Evolutionary conservation across 1,284 basidiomycete species (phyloP).

Genomic region (Ceratobasidium theobromae): DNA sequence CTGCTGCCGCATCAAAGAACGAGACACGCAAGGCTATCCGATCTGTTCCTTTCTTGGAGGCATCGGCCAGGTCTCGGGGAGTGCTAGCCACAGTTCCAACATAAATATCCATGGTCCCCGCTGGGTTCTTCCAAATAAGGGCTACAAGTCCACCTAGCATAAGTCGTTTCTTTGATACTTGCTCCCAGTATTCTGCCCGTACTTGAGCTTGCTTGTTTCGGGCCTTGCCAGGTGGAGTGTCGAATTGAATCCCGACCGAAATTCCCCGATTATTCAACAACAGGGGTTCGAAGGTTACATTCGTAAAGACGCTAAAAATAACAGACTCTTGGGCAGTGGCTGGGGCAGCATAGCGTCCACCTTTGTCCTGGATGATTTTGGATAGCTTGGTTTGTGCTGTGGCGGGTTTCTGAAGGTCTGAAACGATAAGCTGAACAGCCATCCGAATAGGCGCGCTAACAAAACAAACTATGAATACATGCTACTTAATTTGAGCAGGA

Average conservation of each 20-base stretch:
- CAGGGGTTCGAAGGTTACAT: constrained; percentile 47
- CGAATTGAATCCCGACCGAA: constrained; percentile 48
- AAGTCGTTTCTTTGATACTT: constrained; percentile 54
- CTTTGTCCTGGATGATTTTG: constrained; percentile 35
- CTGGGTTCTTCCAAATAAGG: constrained; percentile 47
- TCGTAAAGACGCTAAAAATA: constrained; percentile 61
- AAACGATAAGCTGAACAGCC: constrained; percentile 51
- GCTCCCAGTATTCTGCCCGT: constrained; percentile 55
- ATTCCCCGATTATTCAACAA: constrained; percentile 51
- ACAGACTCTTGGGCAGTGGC: constrained; percentile 49
- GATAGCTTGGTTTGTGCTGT: constrained; percentile 34
- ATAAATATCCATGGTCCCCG: constrained; percentile 43
- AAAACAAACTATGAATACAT: neutral
- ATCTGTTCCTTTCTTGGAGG: constrained; percentile 42
- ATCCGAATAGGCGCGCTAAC: constrained; percentile 55
- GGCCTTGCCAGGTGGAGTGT: constrained; percentile 53
- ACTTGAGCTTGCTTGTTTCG: constrained; percentile 1
- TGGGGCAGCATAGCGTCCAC: constrained; percentile 40
- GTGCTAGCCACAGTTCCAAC: constrained; percentile 53
- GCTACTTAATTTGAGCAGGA: neutral
- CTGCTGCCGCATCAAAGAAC: constrained; percentile 56
- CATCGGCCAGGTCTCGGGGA: constrained; percentile 47
- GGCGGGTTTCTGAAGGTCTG: constrained; percentile 46
- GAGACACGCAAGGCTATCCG: constrained; percentile 49
- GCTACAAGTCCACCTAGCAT: constrained; percentile 59